Evolutionary conservation across 2,329 filamentous ascomycete species (phyloP).

Genomic region (Exutisphaerella laricina): DNA sequence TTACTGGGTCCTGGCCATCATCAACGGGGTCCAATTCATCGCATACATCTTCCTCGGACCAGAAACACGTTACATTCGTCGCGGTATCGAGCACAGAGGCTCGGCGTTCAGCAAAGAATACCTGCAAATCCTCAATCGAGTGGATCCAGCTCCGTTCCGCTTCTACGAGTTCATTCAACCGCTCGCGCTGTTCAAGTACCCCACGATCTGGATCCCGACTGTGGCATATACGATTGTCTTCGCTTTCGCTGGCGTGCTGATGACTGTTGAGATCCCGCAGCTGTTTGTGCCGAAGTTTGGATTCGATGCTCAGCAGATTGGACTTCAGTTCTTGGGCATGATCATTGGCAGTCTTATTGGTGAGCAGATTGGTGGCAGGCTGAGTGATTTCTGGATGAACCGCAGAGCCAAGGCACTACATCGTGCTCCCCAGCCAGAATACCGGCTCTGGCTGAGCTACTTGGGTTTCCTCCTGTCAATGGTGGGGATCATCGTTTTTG

Average conservation of each 20-base stretch:
- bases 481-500: slow-evolving; percentile 50
- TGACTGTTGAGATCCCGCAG: slow-evolving; percentile 56
- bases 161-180: slow-evolving; percentile 50
- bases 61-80: slow-evolving; percentile 51
- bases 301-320: slow-evolving; percentile 54
- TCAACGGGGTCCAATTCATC: slow-evolving; percentile 53
- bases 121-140: slow-evolving; percentile 43
- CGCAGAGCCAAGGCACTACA: slow-evolving; percentile 34
- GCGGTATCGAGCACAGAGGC: slow-evolving; percentile 32
- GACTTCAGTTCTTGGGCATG: slow-evolving; percentile 53
- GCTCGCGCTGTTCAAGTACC: slow-evolving; percentile 41
- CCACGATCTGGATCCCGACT: slow-evolving; percentile 48
- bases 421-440: slow-evolving; percentile 42
- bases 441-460: slow-evolving; percentile 54
- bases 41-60: slow-evolving; percentile 52
- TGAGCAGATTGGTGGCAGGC: slow-evolving; percentile 52
- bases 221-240: slow-evolving; percentile 54
- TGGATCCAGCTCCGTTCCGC: slow-evolving; percentile 49
- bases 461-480: slow-evolving; percentile 48
- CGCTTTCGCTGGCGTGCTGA: slow-evolving; percentile 48
- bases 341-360: slow-evolving; percentile 55
- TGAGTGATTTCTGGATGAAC: slow-evolving; percentile 52
- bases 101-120: slow-evolving; percentile 44
- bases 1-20: slow-evolving; percentile 53
- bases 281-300: slow-evolving; percentile 52